Percentiles rank a stretch among this genome's conserved stretches.
Conservation (phyloP, 2,329 filamentous ascomycete species). For the Graphium sp. region DNA sequence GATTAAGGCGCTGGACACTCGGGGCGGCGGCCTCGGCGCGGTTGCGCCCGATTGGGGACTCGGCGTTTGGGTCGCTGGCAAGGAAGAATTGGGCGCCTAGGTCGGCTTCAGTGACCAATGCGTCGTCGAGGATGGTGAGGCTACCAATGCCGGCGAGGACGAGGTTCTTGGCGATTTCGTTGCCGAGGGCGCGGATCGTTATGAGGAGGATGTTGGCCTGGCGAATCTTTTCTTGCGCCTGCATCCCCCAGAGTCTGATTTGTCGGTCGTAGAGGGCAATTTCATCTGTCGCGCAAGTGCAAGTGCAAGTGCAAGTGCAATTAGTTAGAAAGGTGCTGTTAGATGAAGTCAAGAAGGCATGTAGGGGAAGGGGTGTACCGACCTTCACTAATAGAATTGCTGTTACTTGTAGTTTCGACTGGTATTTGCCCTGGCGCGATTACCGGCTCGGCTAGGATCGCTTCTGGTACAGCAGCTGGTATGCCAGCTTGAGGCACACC, state of each 20-base stretch:
- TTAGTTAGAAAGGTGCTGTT: neutral
- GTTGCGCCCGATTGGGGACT: conserved; percentile 61
- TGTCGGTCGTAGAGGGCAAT: conserved; percentile 95
- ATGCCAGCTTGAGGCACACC: too few species aligned
- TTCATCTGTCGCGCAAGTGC: too few species aligned
- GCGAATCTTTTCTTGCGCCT: conserved; percentile 85
- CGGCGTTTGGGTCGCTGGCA: conserved; percentile 23
- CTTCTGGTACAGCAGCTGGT: too few species aligned
- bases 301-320: neutral
- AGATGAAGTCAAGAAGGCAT: neutral
- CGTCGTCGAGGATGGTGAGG: conserved; percentile 73
- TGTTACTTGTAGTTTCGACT: too few species aligned
- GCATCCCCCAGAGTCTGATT: conserved; percentile 91
- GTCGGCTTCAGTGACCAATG: conserved; percentile 59
- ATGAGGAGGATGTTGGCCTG: conserved; percentile 81
- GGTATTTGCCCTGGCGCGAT: too few species aligned
- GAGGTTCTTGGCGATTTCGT: conserved; percentile 94
- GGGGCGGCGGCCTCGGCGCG: conserved; percentile 65
- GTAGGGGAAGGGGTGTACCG: conserved; percentile 4
- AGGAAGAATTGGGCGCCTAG: conserved; percentile 75
- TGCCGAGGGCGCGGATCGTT: conserved; percentile 72
- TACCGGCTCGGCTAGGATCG: too few species aligned
- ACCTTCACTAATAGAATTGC: conserved; percentile 20
- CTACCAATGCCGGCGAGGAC: conserved; percentile 86
- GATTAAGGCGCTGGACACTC: conserved; percentile 76